A percentile compares a stretch with the other conserved stretches of the same genome.
Conservation (phyloP, 805 yeast species). For the Ogataea corticis region DNA sequence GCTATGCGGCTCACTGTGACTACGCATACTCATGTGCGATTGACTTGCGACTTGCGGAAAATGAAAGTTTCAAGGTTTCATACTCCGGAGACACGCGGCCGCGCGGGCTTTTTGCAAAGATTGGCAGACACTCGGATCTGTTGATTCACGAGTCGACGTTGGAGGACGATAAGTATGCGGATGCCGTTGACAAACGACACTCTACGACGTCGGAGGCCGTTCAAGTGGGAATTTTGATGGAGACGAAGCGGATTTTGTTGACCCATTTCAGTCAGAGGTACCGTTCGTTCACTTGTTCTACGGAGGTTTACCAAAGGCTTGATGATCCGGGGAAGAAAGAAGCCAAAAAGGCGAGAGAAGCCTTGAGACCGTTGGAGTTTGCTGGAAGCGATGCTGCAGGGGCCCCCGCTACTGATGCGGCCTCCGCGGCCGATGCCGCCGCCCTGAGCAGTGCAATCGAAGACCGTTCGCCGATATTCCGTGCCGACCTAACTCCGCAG, state of each 20-base stretch:
- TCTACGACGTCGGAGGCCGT: constrained; percentile 89
- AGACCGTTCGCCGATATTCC: constrained; percentile 27
- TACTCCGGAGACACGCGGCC: constrained; percentile 98
- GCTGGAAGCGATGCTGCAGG: not conserved
- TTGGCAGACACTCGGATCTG: constrained; percentile 69
- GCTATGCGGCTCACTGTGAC: constrained; percentile 82
- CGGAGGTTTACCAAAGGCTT: constrained; percentile 26
- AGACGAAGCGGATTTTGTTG: constrained; percentile 64
- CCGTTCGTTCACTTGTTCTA: constrained; percentile 46
- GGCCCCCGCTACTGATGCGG: not conserved
- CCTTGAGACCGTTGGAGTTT: too few species aligned
- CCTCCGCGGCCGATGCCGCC: not conserved
- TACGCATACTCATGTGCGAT: constrained; percentile 74
- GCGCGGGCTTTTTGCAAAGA: constrained; percentile 52
- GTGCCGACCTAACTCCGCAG: constrained; percentile 1
- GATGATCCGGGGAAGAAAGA: constrained; percentile 12
- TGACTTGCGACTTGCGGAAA: constrained; percentile 37
- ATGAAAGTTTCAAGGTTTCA: constrained; percentile 60
- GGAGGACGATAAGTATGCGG: constrained; percentile 73
- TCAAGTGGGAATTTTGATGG: constrained; percentile 66
- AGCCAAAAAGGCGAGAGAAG: too few species aligned
- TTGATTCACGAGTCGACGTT: constrained; percentile 93
- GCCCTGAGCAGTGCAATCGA: constrained; percentile 22
- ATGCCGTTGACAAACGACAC: constrained; percentile 81
- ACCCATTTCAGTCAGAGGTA: constrained; percentile 95